These are phyloP conservation scores for Botrytis sinoallii DNA, from an alignment of 2,329 filamentous ascomycete genomes.

Conservation along the genomic window DNA sequence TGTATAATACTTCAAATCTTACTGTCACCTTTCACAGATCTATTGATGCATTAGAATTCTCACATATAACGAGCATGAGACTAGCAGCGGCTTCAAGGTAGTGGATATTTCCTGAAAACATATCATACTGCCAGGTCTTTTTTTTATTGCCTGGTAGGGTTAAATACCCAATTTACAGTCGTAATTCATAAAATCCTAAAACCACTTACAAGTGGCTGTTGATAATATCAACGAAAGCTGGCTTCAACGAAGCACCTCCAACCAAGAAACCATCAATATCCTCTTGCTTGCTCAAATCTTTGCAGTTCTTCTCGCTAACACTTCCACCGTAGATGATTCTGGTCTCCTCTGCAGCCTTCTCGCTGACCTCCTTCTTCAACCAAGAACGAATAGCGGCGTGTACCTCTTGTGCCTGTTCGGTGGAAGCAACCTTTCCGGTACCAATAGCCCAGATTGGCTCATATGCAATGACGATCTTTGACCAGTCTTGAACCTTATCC, in stretches of 20 bases:
- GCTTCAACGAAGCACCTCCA: slow-evolving; percentile 94
- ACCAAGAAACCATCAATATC: slow-evolving; percentile 99
- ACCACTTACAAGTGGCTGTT: slow-evolving; percentile 49
- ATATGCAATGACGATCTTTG: slow-evolving; percentile 93
- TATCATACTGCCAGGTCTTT: neutral
- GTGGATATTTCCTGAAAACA: neutral
- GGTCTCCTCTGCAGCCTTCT: slow-evolving; percentile 76
- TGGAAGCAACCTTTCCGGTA: slow-evolving; percentile 89
- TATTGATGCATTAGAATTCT: neutral
- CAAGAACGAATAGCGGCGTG: slow-evolving; percentile 89
- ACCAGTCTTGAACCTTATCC: slow-evolving; percentile 81
- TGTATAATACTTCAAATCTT: neutral
- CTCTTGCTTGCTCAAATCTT: slow-evolving; percentile 82
- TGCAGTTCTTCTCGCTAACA: slow-evolving; percentile 98
- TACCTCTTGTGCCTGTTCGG: slow-evolving; percentile 88
- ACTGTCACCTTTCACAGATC: neutral
- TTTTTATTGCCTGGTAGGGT: neutral
- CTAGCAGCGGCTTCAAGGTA: neutral
- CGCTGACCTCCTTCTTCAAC: slow-evolving; percentile 74
- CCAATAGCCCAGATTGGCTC: slow-evolving; percentile 98
- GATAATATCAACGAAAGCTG: slow-evolving; percentile 76
- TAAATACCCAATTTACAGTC: slow-evolving; percentile 22
- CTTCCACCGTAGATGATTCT: slow-evolving; percentile 95
- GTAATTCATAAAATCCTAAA: slow-evolving; percentile 23
- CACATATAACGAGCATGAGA: neutral